A percentile compares a stretch with the other conserved stretches of the same genome.
Conservation (phyloP, 306 rosid genomes). For the Vachellia collinsii region DNA sequence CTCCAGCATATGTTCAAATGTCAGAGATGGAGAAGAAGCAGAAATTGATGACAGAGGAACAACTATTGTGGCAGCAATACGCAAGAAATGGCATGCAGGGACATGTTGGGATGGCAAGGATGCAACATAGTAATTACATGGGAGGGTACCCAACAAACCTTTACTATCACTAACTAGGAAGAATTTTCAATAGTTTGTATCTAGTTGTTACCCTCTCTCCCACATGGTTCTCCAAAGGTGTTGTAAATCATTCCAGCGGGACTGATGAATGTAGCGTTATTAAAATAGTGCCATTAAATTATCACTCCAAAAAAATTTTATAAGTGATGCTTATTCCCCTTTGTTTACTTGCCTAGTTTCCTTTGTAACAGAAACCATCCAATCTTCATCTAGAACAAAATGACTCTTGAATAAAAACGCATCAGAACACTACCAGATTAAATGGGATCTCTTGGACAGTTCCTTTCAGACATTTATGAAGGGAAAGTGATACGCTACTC, state of each 20-base stretch:
- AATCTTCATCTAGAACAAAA: neutral
- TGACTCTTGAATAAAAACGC: neutral
- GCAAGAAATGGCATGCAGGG: slow-evolving; percentile 75
- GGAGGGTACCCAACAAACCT: slow-evolving; percentile 63
- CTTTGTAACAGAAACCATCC: neutral
- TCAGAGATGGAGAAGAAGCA: slow-evolving; percentile 83
- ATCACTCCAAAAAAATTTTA: neutral
- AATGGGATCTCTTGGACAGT: neutral
- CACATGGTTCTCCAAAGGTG: neutral
- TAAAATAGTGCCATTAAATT: slow-evolving; percentile 9
- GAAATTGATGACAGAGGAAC: slow-evolving; percentile 71
- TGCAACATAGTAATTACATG: slow-evolving; percentile 44
- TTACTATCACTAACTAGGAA: slow-evolving; percentile 32
- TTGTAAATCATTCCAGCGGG: neutral
- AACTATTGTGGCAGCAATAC: slow-evolving; percentile 90
- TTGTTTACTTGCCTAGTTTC: neutral
- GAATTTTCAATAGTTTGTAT: slow-evolving; percentile 5
- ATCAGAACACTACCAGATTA: neutral
- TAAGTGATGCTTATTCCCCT: neutral
- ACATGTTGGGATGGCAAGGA: slow-evolving; percentile 40
- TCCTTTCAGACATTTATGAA: neutral
- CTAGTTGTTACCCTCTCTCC: neutral
- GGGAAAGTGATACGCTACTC: neutral
- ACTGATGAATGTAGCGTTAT: neutral
- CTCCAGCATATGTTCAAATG: slow-evolving; percentile 88